Conservation (phyloP, 305 asterid species). For the Fraxinus platypoda region DNA sequence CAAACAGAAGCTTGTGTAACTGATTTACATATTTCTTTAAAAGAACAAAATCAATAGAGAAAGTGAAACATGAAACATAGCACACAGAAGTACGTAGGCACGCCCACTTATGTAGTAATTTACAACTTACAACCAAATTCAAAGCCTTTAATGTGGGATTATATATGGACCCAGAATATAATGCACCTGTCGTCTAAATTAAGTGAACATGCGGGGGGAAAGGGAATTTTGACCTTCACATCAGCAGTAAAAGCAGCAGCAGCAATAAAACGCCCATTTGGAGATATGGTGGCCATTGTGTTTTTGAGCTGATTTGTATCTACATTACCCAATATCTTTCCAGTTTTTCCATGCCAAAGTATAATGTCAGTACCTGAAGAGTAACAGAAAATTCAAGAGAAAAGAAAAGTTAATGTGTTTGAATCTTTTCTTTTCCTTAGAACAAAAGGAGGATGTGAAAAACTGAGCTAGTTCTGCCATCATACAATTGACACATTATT, state of each 20-base stretch:
- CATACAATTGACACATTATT: neutral
- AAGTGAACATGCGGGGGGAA: neutral
- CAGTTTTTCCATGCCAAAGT: slow-evolving; percentile 92
- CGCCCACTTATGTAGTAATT: neutral
- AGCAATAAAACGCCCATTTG: slow-evolving; percentile 96
- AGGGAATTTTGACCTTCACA: slow-evolving; percentile 67
- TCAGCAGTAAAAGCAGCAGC: slow-evolving; percentile 99
- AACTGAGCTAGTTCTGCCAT: neutral
- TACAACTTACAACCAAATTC: neutral
- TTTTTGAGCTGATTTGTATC: slow-evolving; percentile 97
- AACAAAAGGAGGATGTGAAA: slow-evolving; percentile 5
- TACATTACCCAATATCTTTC: slow-evolving; percentile 77
- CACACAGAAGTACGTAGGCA: neutral
- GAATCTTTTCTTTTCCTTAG: slow-evolving; percentile 1
- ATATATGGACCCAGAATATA: neutral
- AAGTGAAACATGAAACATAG: neutral
- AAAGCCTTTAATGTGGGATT: neutral
- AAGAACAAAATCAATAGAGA: neutral
- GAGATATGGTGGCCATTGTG: slow-evolving; percentile 95
- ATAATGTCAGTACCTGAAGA: slow-evolving; percentile 82
- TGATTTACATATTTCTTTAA: neutral
- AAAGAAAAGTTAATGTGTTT: slow-evolving; percentile 8
- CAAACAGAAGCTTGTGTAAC: neutral
- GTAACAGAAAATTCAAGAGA: slow-evolving; percentile 16
- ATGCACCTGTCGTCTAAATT: neutral